Percentiles rank a stretch among this genome's conserved stretches.
Evolutionary conservation across 495 filamentous ascomycete genomes (phyloP).

Genomic region (Glonium stellatum): DNA sequence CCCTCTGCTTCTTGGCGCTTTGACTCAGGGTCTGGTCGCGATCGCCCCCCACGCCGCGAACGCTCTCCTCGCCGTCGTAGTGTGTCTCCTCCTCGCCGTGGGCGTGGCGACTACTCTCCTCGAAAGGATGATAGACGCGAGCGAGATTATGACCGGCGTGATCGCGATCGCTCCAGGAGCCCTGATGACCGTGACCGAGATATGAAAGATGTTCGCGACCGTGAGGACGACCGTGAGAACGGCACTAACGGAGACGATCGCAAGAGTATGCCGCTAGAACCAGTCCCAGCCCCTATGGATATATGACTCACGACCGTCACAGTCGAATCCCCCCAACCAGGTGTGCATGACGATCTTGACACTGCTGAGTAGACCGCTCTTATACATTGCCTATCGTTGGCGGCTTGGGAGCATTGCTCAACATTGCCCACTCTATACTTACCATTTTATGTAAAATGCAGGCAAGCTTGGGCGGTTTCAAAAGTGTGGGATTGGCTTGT

Average conservation of each 20-base stretch:
- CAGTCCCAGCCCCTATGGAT: constrained; percentile 8
- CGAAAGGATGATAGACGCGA: constrained; percentile 86
- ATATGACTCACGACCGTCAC: constrained; percentile 24
- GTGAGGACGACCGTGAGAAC: constrained; percentile 61
- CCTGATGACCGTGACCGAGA: constrained; percentile 59
- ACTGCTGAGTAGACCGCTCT: constrained; percentile 68
- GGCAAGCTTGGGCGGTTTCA: background rate
- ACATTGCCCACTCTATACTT: background rate
- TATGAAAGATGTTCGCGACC: constrained; percentile 57
- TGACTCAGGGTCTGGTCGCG: constrained; percentile 54
- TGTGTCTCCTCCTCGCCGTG: constrained; percentile 67
- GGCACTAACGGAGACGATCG: constrained; percentile 74
- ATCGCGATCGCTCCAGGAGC: constrained; percentile 60
- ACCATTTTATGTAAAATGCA: background rate
- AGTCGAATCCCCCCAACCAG: constrained; percentile 70
- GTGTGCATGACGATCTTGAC: constrained; percentile 85
- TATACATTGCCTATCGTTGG: background rate
- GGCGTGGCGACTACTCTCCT: constrained; percentile 78
- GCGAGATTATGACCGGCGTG: constrained; percentile 59
- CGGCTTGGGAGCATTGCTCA: background rate
- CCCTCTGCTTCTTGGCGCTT: constrained; percentile 98
- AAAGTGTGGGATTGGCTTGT: background rate
- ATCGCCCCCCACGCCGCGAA: constrained; percentile 51
- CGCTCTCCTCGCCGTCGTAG: constrained; percentile 68
- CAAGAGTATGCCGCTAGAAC: constrained; percentile 59